Percentiles rank a stretch among this genome's conserved stretches.
These are phyloP conservation scores for Pleurotus cornucopiae DNA, from an alignment of 768 basidiomycete species.

Conservation along the genomic window DNA sequence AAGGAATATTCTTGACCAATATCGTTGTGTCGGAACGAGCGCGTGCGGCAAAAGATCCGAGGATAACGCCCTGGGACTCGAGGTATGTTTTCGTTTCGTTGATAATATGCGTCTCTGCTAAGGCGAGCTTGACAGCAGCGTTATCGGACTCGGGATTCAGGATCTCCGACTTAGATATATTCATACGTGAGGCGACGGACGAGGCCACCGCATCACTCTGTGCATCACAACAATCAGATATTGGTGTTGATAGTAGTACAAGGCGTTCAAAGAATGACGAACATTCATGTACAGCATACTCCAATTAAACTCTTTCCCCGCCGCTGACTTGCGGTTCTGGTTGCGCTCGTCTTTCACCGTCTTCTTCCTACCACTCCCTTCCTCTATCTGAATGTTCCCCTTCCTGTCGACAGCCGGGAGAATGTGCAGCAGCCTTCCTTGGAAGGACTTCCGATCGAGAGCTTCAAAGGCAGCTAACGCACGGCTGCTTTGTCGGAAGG, in stretches of 20 bases:
- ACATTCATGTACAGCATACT: slow-evolving; percentile 97
- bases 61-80: slow-evolving; percentile 67
- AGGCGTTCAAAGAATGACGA: slow-evolving; percentile 31
- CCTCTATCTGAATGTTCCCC: slow-evolving; percentile 38
- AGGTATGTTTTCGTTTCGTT: slow-evolving; percentile 91
- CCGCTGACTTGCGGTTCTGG: slow-evolving; percentile 59
- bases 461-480: slow-evolving; percentile 68
- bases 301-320: slow-evolving; percentile 88
- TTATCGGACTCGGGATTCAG: slow-evolving; percentile 76
- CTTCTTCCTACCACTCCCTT: slow-evolving; percentile 40
- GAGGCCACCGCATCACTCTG: slow-evolving; percentile 93
- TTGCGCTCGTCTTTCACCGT: slow-evolving; percentile 58
- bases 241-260: slow-evolving; percentile 12
- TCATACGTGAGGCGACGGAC: slow-evolving; percentile 87
- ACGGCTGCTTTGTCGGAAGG: slow-evolving; percentile 33
- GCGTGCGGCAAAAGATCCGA: slow-evolving; percentile 51
- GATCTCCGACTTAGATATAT: slow-evolving; percentile 81
- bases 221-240: slow-evolving; percentile 9
- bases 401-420: slow-evolving; percentile 76
- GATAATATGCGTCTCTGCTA: slow-evolving; percentile 96
- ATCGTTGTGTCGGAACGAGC: slow-evolving; percentile 75
- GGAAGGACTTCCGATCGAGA: slow-evolving; percentile 82
- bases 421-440: slow-evolving; percentile 89
- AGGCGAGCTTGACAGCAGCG: slow-evolving; percentile 89
- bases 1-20: slow-evolving; percentile 96